Percentiles rank a stretch among this genome's conserved stretches.
phyloP scores from a whole-genome alignment of 2,329 filamentous ascomycete species.

The Mollisiaceae sp. region DNA sequence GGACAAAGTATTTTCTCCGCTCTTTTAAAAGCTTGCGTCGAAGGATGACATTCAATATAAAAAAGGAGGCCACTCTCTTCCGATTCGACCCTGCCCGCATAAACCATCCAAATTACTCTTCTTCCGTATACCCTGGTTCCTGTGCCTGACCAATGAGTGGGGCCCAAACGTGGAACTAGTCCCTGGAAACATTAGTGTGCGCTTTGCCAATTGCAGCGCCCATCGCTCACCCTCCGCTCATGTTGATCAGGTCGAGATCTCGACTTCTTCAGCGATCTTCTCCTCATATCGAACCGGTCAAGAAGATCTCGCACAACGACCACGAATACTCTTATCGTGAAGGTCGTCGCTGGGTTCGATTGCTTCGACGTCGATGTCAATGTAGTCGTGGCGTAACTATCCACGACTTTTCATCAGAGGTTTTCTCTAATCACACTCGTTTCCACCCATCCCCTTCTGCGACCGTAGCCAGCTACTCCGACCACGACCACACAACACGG shows the following conservation, averaged over 20 bases:
- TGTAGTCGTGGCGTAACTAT: constrained; percentile 18
- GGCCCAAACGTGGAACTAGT: neutral
- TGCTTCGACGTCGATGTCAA: constrained; percentile 23
- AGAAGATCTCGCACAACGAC: constrained; percentile 8
- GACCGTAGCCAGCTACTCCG: constrained; percentile 17
- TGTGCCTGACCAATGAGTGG: neutral
- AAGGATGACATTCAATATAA: constrained; percentile 1
- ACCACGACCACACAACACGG: constrained; percentile 14
- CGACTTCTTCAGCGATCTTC: constrained; percentile 1
- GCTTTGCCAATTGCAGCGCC: constrained; percentile 1
- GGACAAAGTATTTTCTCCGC: constrained; percentile 9
- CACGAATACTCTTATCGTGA: constrained; percentile 6
- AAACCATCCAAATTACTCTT: neutral
- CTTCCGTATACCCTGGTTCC: neutral
- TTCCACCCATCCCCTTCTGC: constrained; percentile 25
- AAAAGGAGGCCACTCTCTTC: neutral
- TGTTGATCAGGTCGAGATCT: constrained; percentile 3
- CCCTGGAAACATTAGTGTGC: neutral
- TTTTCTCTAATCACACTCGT: constrained; percentile 38
- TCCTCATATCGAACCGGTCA: neutral
- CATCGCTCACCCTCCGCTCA: neutral
- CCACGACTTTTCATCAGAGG: constrained; percentile 25
- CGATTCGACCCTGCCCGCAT: neutral
- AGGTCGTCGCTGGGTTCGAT: constrained; percentile 11
- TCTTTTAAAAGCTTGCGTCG: neutral